Percentiles rank a stretch among this genome's conserved stretches.
These are phyloP conservation scores for grape (Vitis vinifera) DNA, from an alignment of 164 flowering plant species.

Conservation along the genomic window ASM3070453v1 NC_081810.1:9100501-9101000, in stretches of 20 bases:
- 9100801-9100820: conserved; percentile 3
- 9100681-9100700: too few species aligned
- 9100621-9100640: too few species aligned
- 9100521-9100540: too few species aligned
- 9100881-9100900: background rate
- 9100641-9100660: too few species aligned
- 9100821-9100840: conserved; percentile 13
- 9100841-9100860: background rate
- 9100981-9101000: background rate
- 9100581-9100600: too few species aligned
- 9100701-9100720: too few species aligned
- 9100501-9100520: too few species aligned
- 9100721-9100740: too few species aligned
- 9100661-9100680: too few species aligned
- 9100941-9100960: background rate
- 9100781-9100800: background rate
- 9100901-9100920: background rate
- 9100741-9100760: background rate
- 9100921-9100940: background rate
- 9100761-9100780: background rate
- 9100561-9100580: too few species aligned
- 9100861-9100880: background rate
- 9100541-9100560: too few species aligned
- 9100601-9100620: too few species aligned
- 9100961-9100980: background rate